These are phyloP conservation scores for Lachnellula willkommii DNA, from an alignment of 2,329 filamentous ascomycete species.

Conservation along the genomic window DNA sequence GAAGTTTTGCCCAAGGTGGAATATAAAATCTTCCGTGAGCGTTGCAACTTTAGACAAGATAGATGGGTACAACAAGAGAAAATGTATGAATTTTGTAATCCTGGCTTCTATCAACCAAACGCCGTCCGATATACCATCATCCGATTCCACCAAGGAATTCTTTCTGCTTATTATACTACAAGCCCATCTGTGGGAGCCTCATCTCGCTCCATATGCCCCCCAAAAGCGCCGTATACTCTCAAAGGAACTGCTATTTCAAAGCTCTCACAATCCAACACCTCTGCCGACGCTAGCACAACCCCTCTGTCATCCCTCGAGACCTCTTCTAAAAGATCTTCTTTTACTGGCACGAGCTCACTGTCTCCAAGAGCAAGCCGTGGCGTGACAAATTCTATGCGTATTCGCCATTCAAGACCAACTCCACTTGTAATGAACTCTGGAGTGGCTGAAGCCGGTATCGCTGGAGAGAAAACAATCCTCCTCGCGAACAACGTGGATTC, in stretches of 20 bases:
- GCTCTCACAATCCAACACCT: constrained; percentile 76
- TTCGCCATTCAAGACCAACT: constrained; percentile 79
- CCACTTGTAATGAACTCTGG: constrained; percentile 91
- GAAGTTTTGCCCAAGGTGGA: no score
- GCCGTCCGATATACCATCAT: constrained; percentile 5
- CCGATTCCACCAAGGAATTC: neutral
- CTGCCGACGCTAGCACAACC: constrained; percentile 68
- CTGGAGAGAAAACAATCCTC: constrained; percentile 72
- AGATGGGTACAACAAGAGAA: neutral
- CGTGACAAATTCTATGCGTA: constrained; percentile 89
- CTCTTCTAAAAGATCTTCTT: constrained; percentile 63
- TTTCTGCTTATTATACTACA: constrained; percentile 22
- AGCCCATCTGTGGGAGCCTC: constrained; percentile 23
- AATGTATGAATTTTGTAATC: constrained; percentile 5
- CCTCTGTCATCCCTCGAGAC: constrained; percentile 75
- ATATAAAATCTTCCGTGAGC: neutral
- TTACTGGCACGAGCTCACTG: constrained; percentile 33
- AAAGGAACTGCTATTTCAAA: constrained; percentile 86
- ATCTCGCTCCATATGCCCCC: constrained; percentile 23
- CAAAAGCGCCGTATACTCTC: constrained; percentile 63
- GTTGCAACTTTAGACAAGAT: neutral
- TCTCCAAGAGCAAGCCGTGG: constrained; percentile 45
- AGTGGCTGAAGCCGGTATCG: constrained; percentile 76
- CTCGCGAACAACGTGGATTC: constrained; percentile 80
- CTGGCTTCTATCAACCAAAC: constrained; percentile 13